A percentile compares a stretch with the other conserved stretches of the same genome.
These are phyloP conservation scores for Boletus tomentosulus DNA, from an alignment of 768 basidiomycete species.

Conservation along the genomic window DNA sequence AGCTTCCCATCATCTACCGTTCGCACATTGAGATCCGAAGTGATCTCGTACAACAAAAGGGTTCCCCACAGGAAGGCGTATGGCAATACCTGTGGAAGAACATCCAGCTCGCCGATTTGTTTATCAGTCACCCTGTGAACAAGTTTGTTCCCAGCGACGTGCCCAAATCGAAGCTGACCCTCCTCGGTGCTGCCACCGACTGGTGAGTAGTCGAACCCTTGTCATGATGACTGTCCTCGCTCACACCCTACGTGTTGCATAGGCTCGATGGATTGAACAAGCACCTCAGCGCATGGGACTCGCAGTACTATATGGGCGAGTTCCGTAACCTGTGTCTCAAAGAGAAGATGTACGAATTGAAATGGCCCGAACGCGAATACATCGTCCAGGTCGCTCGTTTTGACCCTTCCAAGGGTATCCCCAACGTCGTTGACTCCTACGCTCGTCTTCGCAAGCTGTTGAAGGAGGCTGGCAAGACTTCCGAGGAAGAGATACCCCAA, in stretches of 20 bases:
- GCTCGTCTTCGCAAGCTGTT: slow-evolving; percentile 73
- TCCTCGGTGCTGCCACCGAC: slow-evolving; percentile 82
- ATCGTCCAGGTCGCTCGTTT: slow-evolving; percentile 92
- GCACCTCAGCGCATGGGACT: slow-evolving; percentile 73
- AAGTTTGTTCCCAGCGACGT: slow-evolving; percentile 92
- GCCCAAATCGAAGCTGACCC: slow-evolving; percentile 60
- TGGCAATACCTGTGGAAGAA: slow-evolving; percentile 96
- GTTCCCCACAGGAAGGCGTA: slow-evolving; percentile 84
- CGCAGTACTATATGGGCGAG: slow-evolving; percentile 87
- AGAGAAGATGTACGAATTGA: slow-evolving; percentile 77
- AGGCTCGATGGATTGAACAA: slow-evolving; percentile 96
- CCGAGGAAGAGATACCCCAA: slow-evolving; percentile 60
- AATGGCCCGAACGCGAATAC: slow-evolving; percentile 81
- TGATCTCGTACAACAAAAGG: slow-evolving; percentile 76
- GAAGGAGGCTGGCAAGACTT: slow-evolving; percentile 37
- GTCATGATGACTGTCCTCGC: slow-evolving; percentile 1
- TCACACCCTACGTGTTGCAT: background rate
- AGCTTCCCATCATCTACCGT: slow-evolving; percentile 86
- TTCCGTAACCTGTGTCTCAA: slow-evolving; percentile 73
- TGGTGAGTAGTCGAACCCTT: slow-evolving; percentile 48
- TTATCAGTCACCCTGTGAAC: slow-evolving; percentile 92
- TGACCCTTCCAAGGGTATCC: slow-evolving; percentile 84
- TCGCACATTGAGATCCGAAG: slow-evolving; percentile 94
- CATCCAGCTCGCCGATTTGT: slow-evolving; percentile 84
- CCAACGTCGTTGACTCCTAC: slow-evolving; percentile 84